Base-by-base conservation (phyloP, 768 basidiomycete species). In the Phaeolepiota aurea region DNA sequence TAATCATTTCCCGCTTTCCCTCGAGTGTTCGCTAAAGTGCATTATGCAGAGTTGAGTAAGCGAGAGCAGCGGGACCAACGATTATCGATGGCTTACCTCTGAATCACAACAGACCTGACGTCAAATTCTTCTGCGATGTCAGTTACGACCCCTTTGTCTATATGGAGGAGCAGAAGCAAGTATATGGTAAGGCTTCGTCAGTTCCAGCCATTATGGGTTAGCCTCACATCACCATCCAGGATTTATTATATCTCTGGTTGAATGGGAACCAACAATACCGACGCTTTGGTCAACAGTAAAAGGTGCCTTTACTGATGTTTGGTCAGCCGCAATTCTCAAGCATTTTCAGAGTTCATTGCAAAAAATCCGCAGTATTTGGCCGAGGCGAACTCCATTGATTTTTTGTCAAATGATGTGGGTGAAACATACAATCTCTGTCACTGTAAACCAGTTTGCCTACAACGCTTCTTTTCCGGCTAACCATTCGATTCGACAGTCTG, bases 61-160 rank as follows among this genome's bases (percentile, higher is more conserved):
- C n/a, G n/a, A n/a, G n/a, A 62, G 4, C 28, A 33, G 43, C 14
- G 22, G 3, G 20, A 31, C 36, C 31, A 19, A 37, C 34, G 32
- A n/a, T n/a, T n/a, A n/a, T n/a, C n/a, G n/a, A n/a, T 22, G 32
- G 20, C 38, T 22, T 21, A 19, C 10, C n/a, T 31, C 30, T 28
- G 25, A 28, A 7, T 35, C n/a, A 35, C 33, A 16, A 35, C 15
- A 86, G 83, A 49, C 89, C 91, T 4, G 72, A 72, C 42, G 77
- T 92, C 41, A 78, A 81, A 54, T 80, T 77, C 56, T 71, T 68
- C 61, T 93, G 90, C 51, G 83, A 92, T 48, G 46, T 88, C 34
- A 65, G 76, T n/a, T 77, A 77, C 44, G 87, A 90, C 49, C 87
- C 90, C 0, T 92, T 93, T 69, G 57, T 79, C 33, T 68, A 77